Conservation (phyloP, 768 basidiomycete genomes). For the Gautieria morchelliformis region DNA sequence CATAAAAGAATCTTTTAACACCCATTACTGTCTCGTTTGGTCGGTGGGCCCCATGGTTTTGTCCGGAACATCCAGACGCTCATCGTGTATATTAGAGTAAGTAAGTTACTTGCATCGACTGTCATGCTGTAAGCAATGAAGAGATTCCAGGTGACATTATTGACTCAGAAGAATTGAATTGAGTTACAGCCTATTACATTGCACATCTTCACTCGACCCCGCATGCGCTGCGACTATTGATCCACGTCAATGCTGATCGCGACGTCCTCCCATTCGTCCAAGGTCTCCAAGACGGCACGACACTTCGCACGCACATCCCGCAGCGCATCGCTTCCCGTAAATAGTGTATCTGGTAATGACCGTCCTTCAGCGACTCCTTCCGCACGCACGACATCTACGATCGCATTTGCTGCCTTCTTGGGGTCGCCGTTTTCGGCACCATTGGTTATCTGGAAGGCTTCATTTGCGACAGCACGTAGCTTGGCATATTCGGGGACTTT, state of each 20-base stretch:
- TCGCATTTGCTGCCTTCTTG: slow-evolving; percentile 16
- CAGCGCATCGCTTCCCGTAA: slow-evolving; percentile 22
- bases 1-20: too few relatives aligned
- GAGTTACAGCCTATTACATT: too few relatives aligned
- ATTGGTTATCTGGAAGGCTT: slow-evolving; percentile 8
- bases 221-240: not conserved
- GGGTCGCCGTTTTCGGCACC: slow-evolving; percentile 18
- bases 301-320: slow-evolving; percentile 41
- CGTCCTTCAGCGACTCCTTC: slow-evolving; percentile 20
- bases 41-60: too few relatives aligned
- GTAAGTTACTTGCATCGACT: too few relatives aligned
- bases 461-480: not conserved
- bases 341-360: slow-evolving; percentile 16
- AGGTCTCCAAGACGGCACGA: slow-evolving; percentile 12
- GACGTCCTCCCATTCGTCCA: slow-evolving; percentile 28
- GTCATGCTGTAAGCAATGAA: too few relatives aligned
- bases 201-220: too few relatives aligned
- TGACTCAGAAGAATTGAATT: too few relatives aligned
- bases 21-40: too few relatives aligned
- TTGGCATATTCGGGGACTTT: slow-evolving; percentile 1
- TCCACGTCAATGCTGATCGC: slow-evolving; percentile 9
- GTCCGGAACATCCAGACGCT: too few relatives aligned
- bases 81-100: too few relatives aligned
- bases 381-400: slow-evolving; percentile 18
- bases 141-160: too few relatives aligned